Percentiles rank a stretch among this genome's conserved stretches.
Evolutionary conservation across 1,139 yeast species (phyloP).

Genomic region (Trichomonascaceae sp.): DNA sequence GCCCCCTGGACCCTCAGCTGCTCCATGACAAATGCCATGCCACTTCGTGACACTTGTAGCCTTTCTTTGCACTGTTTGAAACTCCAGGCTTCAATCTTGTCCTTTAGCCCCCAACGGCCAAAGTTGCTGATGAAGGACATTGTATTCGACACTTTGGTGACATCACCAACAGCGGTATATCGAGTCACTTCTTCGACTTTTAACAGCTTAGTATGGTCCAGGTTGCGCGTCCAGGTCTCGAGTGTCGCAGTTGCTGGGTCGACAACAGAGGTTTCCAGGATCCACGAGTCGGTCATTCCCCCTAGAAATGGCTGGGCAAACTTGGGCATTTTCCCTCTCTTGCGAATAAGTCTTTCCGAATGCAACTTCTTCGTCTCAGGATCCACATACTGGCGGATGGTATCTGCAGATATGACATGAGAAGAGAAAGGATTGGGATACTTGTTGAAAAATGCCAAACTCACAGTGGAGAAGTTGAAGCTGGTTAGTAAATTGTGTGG

Average conservation of each 20-base stretch:
- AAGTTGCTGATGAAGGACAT: constrained; percentile 71
- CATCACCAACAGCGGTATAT: constrained; percentile 27
- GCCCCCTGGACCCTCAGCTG: constrained; percentile 30
- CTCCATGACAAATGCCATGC: constrained; percentile 71
- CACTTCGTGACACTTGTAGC: constrained; percentile 51
- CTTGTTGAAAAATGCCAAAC: constrained; percentile 17
- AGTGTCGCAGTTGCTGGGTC: constrained; percentile 47
- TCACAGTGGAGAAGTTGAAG: constrained; percentile 16
- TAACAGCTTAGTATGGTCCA: constrained; percentile 73
- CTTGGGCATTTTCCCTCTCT: constrained; percentile 68
- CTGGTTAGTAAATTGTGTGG: constrained; percentile 5
- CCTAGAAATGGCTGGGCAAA: constrained; percentile 76
- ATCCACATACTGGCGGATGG: constrained; percentile 49
- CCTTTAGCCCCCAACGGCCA: constrained; percentile 44
- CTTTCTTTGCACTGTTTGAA: constrained; percentile 56
- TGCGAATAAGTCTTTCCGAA: constrained; percentile 63
- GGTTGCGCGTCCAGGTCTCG: constrained; percentile 65
- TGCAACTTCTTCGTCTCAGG: constrained; percentile 44
- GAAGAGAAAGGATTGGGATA: constrained; percentile 52
- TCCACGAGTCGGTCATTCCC: constrained; percentile 62
- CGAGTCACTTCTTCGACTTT: constrained; percentile 66
- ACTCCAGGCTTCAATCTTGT: constrained; percentile 76
- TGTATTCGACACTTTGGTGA: constrained; percentile 18
- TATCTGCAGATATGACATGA: constrained; percentile 82
- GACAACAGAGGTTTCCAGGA: constrained; percentile 66